phyloP scores from a whole-genome alignment of 352 stramenopile species.

The Phytophthora vignae region DNA sequence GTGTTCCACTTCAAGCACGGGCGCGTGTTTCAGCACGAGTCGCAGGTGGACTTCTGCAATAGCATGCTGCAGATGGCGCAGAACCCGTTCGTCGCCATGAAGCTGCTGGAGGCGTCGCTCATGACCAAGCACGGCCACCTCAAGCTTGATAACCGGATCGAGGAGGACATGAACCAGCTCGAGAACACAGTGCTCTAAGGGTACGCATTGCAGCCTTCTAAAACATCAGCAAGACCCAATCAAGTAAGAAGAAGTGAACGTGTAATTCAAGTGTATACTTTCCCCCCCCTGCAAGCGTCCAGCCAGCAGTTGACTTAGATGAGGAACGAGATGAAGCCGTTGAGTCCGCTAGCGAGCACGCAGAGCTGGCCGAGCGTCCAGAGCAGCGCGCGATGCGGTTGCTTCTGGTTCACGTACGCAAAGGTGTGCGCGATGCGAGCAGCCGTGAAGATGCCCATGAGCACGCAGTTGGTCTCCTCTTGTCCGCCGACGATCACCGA shows the following conservation, averaged over 20 bases:
- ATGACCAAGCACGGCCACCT: slow-evolving; percentile 72
- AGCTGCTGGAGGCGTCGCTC: slow-evolving; percentile 56
- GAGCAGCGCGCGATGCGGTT: slow-evolving; percentile 45
- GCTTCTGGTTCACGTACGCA: slow-evolving; percentile 42
- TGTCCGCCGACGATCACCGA: slow-evolving; percentile 52
- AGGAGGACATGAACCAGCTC: slow-evolving; percentile 52
- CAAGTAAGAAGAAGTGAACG: slow-evolving; percentile 10
- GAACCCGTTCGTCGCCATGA: slow-evolving; percentile 62
- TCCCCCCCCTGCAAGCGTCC: neutral
- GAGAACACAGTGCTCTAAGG: slow-evolving; percentile 41
- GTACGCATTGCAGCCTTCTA: neutral
- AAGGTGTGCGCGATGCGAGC: slow-evolving; percentile 46
- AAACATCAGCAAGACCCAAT: neutral
- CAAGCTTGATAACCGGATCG: slow-evolving; percentile 47
- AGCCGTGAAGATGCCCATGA: slow-evolving; percentile 47
- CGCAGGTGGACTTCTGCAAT: slow-evolving; percentile 55
- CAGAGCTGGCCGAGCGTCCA: slow-evolving; percentile 47
- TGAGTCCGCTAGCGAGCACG: slow-evolving; percentile 47
- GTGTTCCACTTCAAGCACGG: slow-evolving; percentile 67
- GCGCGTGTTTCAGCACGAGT: slow-evolving; percentile 68
- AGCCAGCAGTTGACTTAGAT: slow-evolving; percentile 2
- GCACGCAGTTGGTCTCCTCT: slow-evolving; percentile 49
- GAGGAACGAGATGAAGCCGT: slow-evolving; percentile 48
- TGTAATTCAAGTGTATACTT: slow-evolving; percentile 13
- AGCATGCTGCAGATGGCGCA: slow-evolving; percentile 61